These are phyloP conservation scores for Quercus aquifolioides DNA, from an alignment of 306 rosid species.

Conservation along the genomic window DNA sequence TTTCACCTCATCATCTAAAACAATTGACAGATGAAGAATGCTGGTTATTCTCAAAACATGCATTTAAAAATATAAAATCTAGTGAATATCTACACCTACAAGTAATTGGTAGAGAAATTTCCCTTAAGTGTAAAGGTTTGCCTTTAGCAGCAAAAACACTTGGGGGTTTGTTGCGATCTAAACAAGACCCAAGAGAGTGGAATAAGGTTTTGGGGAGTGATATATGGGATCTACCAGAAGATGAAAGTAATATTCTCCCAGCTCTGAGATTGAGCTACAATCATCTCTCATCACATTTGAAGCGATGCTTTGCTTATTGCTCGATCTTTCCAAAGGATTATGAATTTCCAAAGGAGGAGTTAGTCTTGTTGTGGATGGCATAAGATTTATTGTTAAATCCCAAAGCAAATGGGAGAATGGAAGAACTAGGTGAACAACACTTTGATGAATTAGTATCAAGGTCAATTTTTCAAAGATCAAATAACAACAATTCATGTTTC, in stretches of 20 bases:
- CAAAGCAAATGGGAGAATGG: too few species aligned
- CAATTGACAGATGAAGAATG: not conserved
- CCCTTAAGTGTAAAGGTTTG: constrained; percentile 5
- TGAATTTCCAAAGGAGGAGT: too few species aligned
- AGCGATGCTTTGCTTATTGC: too few species aligned
- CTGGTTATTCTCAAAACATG: constrained; percentile 6
- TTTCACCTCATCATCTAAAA: not conserved
- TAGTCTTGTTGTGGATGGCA: too few species aligned
- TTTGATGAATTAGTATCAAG: not conserved
- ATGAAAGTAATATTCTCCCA: not conserved
- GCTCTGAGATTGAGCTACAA: constrained; percentile 12
- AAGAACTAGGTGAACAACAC: not conserved
- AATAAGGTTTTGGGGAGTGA: not conserved
- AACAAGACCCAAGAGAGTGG: not conserved
- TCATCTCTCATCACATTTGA: not conserved
- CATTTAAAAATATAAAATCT: not conserved
- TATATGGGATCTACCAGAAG: not conserved
- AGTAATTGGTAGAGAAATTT: constrained; percentile 8
- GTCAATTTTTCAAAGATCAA: constrained; percentile 12
- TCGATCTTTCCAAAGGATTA: too few species aligned
- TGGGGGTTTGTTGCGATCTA: not conserved
- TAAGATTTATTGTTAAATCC: too few species aligned
- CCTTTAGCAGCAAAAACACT: constrained; percentile 11
- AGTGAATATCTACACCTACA: not conserved
- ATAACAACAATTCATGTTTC: not conserved